These are phyloP conservation scores for Talaromyces albobiverticillius DNA, from an alignment of 2,329 filamentous ascomycete species.

Conservation along the genomic window DNA sequence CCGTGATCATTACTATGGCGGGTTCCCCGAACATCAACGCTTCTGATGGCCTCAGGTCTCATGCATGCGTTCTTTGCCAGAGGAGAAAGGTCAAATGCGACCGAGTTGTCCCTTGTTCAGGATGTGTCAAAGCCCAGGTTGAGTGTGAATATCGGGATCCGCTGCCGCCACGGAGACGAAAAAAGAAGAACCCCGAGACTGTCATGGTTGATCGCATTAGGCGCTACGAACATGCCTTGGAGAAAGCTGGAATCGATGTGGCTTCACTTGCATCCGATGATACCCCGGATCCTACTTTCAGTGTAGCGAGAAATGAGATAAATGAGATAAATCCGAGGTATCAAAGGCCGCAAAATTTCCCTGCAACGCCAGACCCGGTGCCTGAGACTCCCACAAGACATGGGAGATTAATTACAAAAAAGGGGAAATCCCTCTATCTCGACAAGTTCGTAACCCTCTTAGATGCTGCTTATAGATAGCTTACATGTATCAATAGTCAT, in stretches of 20 bases:
- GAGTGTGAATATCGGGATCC: slow-evolving; percentile 15
- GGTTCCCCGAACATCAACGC: not conserved
- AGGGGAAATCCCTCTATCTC: slow-evolving; percentile 14
- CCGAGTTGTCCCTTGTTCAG: slow-evolving; percentile 11
- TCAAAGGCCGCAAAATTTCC: not conserved
- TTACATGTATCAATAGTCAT: slow-evolving; percentile 11
- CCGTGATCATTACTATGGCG: not conserved
- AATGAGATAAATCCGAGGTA: not conserved
- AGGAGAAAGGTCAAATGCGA: slow-evolving; percentile 17
- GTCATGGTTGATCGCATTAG: slow-evolving; percentile 10
- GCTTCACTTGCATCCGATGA: slow-evolving; percentile 3
- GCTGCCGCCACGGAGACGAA: slow-evolving; percentile 14
- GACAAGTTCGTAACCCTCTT: slow-evolving; percentile 14
- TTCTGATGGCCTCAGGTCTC: slow-evolving; percentile 4
- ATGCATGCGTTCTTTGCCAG: slow-evolving; percentile 16
- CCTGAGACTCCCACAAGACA: slow-evolving; percentile 1
- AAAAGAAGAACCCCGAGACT: slow-evolving; percentile 13
- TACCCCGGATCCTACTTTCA: not conserved
- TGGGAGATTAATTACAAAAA: slow-evolving; percentile 14
- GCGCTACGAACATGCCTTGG: slow-evolving; percentile 13
- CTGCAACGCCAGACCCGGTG: not conserved
- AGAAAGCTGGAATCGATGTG: slow-evolving; percentile 9
- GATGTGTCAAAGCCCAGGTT: slow-evolving; percentile 13
- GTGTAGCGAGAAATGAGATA: not conserved
- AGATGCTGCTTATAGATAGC: not conserved